Conservation (phyloP, 192 early-diverging fungal species). For the Lobosporangium transversale region DNA sequence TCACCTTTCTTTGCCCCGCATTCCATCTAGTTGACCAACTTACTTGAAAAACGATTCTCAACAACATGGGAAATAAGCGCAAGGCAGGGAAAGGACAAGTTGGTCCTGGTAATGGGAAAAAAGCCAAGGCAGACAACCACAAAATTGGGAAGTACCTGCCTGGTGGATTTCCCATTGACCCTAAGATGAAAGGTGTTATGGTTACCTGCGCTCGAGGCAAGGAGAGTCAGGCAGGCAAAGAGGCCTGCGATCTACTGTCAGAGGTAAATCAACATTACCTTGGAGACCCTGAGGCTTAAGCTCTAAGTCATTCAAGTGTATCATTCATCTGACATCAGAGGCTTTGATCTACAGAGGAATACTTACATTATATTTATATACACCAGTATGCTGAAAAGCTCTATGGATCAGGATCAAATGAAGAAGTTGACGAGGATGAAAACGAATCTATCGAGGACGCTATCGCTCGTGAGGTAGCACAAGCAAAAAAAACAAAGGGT, state of each 20-base stretch:
- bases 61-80: slow-evolving; percentile 43
- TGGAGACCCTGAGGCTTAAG: not conserved
- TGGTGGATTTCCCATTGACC: slow-evolving; percentile 54
- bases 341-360: too few relatives aligned
- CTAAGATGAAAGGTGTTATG: slow-evolving; percentile 61
- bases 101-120: slow-evolving; percentile 24
- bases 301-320: too few relatives aligned
- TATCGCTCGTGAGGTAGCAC: slow-evolving; percentile 63
- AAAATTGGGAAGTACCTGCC: slow-evolving; percentile 49
- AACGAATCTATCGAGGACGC: slow-evolving; percentile 63
- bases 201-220: slow-evolving; percentile 59
- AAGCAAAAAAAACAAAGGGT: slow-evolving; percentile 55
- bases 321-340: not conserved
- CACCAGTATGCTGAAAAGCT: slow-evolving; percentile 49
- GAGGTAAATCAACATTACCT: slow-evolving; percentile 35
- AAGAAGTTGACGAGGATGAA: slow-evolving; percentile 35
- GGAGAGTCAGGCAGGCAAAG: slow-evolving; percentile 55
- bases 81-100: slow-evolving; percentile 31
- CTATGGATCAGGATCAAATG: slow-evolving; percentile 25
- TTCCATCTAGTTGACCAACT: slow-evolving; percentile 20
- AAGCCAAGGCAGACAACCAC: slow-evolving; percentile 34
- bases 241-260: slow-evolving; percentile 60
- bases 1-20: not conserved
- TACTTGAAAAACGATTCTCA: not conserved
- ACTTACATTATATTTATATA: too few relatives aligned